phyloP scores from a whole-genome alignment of 345 rosid species.

The Acer yangbiense region DNA sequence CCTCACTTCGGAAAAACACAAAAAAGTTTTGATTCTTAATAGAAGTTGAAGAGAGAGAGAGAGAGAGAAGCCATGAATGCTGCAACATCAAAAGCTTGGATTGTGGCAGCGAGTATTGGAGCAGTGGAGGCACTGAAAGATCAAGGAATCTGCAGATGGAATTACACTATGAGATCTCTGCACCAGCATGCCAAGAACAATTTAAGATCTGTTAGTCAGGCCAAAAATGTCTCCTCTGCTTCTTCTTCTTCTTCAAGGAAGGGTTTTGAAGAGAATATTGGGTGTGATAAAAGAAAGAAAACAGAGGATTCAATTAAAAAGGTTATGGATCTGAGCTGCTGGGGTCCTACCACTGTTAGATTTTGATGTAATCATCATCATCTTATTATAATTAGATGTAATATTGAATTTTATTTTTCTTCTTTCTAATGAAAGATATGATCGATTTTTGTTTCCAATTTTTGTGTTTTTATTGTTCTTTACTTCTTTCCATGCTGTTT shows the following conservation, averaged over 20 bases:
- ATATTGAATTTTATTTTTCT: not conserved
- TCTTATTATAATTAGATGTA: not conserved
- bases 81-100: constrained; percentile 39
- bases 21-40: not conserved
- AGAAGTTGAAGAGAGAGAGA: not conserved
- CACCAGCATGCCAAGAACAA: constrained; percentile 40
- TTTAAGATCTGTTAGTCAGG: constrained; percentile 17
- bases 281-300: constrained; percentile 20
- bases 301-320: constrained; percentile 30
- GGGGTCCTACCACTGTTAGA: constrained; percentile 48
- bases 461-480: not conserved
- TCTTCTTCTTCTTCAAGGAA: constrained; percentile 3
- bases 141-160: constrained; percentile 58
- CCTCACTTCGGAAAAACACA: not conserved
- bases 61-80: constrained; percentile 2
- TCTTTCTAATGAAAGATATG: not conserved
- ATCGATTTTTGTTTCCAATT: not conserved
- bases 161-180: constrained; percentile 36
- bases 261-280: not conserved
- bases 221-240: constrained; percentile 18
- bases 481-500: not conserved
- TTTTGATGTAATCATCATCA: constrained; percentile 27
- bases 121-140: constrained; percentile 56
- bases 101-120: constrained; percentile 56
- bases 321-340: constrained; percentile 41